These are phyloP conservation scores for Colletotrichum cuscutae DNA, from an alignment of 2,329 filamentous ascomycete genomes.

Conservation along the genomic window DNA sequence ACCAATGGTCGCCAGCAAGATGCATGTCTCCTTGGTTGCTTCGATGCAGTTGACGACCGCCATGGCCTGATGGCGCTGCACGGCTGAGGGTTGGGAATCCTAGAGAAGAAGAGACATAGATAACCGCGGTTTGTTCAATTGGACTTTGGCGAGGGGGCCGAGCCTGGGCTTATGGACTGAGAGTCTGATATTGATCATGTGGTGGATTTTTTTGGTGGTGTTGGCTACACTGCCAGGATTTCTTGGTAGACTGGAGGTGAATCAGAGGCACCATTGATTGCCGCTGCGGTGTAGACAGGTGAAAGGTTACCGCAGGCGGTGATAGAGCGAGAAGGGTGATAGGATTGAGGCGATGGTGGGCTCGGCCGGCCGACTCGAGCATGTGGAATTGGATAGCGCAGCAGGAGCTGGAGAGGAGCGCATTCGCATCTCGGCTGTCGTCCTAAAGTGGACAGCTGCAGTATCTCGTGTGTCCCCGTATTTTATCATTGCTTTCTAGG, in stretches of 20 bases:
- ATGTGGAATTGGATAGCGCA: constrained; percentile 16
- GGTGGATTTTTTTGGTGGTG: neutral
- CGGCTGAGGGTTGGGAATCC: neutral
- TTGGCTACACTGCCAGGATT: neutral
- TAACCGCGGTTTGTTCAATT: constrained; percentile 7
- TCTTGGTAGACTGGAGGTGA: neutral
- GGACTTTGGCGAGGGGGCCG: neutral
- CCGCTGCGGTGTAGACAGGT: neutral
- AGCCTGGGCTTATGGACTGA: constrained; percentile 14
- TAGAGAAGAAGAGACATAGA: neutral
- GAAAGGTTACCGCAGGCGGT: neutral
- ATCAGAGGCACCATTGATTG: neutral
- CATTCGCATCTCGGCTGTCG: constrained; percentile 13
- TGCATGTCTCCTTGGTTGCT: neutral
- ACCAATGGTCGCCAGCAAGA: neutral
- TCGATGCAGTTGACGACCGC: constrained; percentile 14
- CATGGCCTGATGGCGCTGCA: constrained; percentile 13
- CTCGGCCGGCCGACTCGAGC: constrained; percentile 23
- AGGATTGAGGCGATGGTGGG: constrained; percentile 4
- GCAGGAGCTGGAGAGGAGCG: neutral
- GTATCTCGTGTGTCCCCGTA: constrained; percentile 24
- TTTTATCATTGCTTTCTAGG: constrained; percentile 5
- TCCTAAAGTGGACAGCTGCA: constrained; percentile 26
- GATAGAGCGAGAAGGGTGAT: neutral
- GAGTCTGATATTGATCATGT: neutral